Conservation (phyloP, 768 basidiomycete species). For the Mycena rebaudengoi region DNA sequence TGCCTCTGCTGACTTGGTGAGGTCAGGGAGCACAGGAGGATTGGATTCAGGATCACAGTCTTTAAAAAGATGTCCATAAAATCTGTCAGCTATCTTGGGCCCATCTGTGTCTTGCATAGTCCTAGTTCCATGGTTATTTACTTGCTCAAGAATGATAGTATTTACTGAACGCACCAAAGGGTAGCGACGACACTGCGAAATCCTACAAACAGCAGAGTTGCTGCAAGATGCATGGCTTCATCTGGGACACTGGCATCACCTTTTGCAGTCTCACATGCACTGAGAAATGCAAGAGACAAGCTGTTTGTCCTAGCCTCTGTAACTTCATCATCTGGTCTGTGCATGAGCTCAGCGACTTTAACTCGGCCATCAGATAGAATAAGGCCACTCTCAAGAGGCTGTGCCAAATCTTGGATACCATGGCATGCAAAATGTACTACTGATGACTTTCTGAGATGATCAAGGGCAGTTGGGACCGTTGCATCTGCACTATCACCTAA, state of each 20-base stretch:
- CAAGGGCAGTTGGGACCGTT: neutral
- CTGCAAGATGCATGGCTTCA: too few relatives aligned
- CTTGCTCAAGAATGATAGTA: neutral
- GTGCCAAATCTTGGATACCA: too few relatives aligned
- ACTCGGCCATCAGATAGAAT: neutral
- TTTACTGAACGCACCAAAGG: neutral
- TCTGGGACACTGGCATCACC: too few relatives aligned
- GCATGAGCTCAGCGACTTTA: neutral
- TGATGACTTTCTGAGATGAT: neutral
- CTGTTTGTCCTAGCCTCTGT: neutral
- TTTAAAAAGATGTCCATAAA: neutral
- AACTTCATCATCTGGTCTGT: neutral
- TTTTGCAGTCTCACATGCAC: too few relatives aligned
- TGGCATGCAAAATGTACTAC: neutral
- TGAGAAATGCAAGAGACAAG: neutral
- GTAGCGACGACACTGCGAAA: neutral
- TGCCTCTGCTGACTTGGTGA: too few relatives aligned
- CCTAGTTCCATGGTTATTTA: neutral
- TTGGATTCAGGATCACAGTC: too few relatives aligned
- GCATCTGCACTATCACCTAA: neutral
- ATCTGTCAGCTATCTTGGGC: neutral
- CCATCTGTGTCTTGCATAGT: neutral
- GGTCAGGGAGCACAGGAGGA: too few relatives aligned
- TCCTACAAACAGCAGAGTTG: neutral
- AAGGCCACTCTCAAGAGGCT: neutral